Evolutionary conservation across 208 protist species (phyloP), one percentile per base, ranked within the genome.

Genomic region (Leishmania lainsoni): DNA sequence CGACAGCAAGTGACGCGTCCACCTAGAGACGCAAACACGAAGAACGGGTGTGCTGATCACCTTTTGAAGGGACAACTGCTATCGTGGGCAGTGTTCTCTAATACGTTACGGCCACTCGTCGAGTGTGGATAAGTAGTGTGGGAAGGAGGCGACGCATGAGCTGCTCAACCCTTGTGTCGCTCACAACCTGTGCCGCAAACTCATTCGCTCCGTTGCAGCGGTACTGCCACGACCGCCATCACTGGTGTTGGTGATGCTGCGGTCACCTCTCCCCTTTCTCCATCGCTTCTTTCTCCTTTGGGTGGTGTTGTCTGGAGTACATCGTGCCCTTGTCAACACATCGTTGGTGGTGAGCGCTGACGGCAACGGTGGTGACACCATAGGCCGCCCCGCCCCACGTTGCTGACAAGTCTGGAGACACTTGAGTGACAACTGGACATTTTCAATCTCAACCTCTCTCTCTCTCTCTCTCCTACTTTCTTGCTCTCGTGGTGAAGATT

Each of bases 1-100:
- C 2, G 86, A 92, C 63, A 48, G 52, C 29, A 59, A 16, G 8
- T 51, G 56, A 72, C 6, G 42, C 32, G 51, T 5, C 74, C 29
- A 52, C 75, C 26, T 29, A 32, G 14, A 42, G 26, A 65, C 20
- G 29, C 59, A 26, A 14, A 65, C 59, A 65, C 42, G 6, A 45
- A 45, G 3, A 45, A 45, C 42, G 42, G 42, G 42, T 45, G 42
- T 45, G 8, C 29, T 32, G 26, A 29, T 63, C 58, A 63, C 58
- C 26, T 22, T 14, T 63, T n/a, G 58, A 63, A 29, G 26, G 58
- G 9, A 29, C 2, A 63, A 32, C 26, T 63, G 58, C 58, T 32
- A 16, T n/a, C 29, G 58, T n/a, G 0, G 5, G 58, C 58, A 29
- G 58, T 32, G 26, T 29, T 63, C 26, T 32, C 5, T 63, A 32